These are phyloP conservation scores for Dactylorhiza incarnata DNA, from an alignment of 106 monocot species.

Conservation along the genomic window DNA sequence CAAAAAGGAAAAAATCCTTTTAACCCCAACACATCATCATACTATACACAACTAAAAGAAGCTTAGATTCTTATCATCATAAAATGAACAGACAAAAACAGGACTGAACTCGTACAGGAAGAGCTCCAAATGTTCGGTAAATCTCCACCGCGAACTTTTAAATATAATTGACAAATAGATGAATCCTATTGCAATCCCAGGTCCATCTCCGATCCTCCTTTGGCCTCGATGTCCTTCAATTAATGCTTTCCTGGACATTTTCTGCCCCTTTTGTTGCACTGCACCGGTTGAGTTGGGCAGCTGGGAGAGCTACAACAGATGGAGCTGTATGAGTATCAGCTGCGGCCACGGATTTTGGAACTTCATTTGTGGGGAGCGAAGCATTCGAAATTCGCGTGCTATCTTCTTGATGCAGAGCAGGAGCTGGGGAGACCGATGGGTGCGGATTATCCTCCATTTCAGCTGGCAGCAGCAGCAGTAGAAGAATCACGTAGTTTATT, in stretches of 20 bases:
- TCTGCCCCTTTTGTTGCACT: slow-evolving; percentile 15
- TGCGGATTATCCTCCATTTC: slow-evolving; percentile 31
- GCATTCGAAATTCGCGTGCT: background rate
- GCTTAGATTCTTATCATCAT: background rate
- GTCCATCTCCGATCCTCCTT: background rate
- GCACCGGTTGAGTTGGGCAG: slow-evolving; percentile 33
- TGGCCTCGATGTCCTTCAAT: slow-evolving; percentile 5
- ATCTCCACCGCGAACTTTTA: background rate
- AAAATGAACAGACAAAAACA: background rate
- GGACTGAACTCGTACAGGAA: background rate
- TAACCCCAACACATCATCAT: too few relatives aligned
- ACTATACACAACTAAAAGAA: background rate
- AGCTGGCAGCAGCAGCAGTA: slow-evolving; percentile 10
- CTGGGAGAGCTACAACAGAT: slow-evolving; percentile 7
- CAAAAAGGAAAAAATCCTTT: too few relatives aligned
- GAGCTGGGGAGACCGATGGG: slow-evolving; percentile 1
- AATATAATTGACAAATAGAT: background rate
- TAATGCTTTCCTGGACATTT: background rate
- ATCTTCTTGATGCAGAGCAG: slow-evolving; percentile 14
- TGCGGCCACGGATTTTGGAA: slow-evolving; percentile 9
- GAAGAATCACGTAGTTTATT: background rate
- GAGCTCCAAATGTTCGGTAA: background rate
- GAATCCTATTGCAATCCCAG: background rate
- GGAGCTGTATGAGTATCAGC: background rate
- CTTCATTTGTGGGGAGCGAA: slow-evolving; percentile 9